phyloP scores from a whole-genome alignment of 2,329 filamentous ascomycete species.

The Diaporthe citri region DNA sequence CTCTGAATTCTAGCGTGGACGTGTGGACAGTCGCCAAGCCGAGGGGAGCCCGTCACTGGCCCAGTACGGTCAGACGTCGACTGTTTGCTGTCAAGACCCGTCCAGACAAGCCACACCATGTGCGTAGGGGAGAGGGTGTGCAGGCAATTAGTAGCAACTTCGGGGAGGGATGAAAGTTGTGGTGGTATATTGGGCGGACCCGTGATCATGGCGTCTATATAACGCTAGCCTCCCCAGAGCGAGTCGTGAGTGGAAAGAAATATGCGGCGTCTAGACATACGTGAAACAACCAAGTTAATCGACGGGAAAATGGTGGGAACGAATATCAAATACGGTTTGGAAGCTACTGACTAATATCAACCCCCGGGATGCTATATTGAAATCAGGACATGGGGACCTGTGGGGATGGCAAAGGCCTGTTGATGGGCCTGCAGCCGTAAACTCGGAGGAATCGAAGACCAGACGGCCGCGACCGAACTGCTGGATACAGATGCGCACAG shows the following conservation, averaged over 20 bases:
- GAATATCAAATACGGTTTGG: neutral
- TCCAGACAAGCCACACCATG: slow-evolving; percentile 36
- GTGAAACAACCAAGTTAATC: neutral
- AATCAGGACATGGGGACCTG: neutral
- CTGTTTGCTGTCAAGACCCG: slow-evolving; percentile 27
- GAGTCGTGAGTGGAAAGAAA: neutral
- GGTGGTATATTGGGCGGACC: slow-evolving; percentile 1
- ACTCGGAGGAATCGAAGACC: neutral
- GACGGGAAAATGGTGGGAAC: neutral
- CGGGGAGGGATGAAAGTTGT: neutral
- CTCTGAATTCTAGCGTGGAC: slow-evolving; percentile 17
- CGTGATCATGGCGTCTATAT: slow-evolving; percentile 13
- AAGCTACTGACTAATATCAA: slow-evolving; percentile 3
- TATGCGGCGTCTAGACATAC: neutral
- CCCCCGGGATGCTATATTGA: too few relatives aligned
- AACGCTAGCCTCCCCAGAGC: neutral
- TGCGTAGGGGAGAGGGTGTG: slow-evolving; percentile 20
- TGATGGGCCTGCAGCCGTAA: neutral
- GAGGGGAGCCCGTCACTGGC: neutral
- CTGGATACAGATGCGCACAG: slow-evolving; percentile 33
- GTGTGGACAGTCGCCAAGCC: slow-evolving; percentile 9
- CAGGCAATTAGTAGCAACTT: neutral
- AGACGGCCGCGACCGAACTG: slow-evolving; percentile 19
- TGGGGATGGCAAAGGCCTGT: neutral
- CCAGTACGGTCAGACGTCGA: slow-evolving; percentile 1